Evolutionary conservation across 176 grass and related monocot genomes (phyloP).

Genomic region (Ananas comosus): DNA sequence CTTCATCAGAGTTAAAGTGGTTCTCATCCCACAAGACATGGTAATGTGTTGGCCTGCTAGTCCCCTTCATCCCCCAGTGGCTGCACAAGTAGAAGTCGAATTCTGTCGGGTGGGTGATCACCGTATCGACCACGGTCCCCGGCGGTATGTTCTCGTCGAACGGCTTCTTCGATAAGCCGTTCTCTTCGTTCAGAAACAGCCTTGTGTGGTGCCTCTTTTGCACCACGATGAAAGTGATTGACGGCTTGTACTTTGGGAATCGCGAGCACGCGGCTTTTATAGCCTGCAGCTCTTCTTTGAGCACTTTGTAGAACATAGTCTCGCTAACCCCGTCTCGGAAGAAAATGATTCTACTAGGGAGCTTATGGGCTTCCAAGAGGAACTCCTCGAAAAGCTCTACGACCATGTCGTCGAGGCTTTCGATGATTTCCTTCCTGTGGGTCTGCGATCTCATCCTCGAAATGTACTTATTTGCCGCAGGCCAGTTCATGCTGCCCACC

Average conservation of each 20-base stretch:
- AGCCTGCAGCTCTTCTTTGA: constrained; percentile 79
- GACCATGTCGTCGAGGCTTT: constrained; percentile 59
- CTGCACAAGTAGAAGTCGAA: constrained; percentile 93
- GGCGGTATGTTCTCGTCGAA: constrained; percentile 82
- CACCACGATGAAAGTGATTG: constrained; percentile 68
- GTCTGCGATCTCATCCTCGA: constrained; percentile 92
- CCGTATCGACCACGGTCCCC: constrained; percentile 76
- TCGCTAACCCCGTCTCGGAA: constrained; percentile 91
- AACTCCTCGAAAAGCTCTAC: constrained; percentile 79
- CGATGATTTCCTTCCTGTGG: constrained; percentile 90
- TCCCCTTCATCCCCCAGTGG: constrained; percentile 89
- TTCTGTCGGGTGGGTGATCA: constrained; percentile 89
- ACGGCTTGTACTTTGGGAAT: constrained; percentile 54
- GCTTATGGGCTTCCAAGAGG: constrained; percentile 40
- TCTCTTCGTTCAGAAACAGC: constrained; percentile 52
- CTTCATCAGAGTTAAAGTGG: constrained; percentile 68
- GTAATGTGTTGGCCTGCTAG: constrained; percentile 81
- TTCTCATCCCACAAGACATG: constrained; percentile 81
- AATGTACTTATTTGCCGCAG: constrained; percentile 78
- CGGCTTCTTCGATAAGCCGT: constrained; percentile 20
- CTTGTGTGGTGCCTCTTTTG: constrained; percentile 96
- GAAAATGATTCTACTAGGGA: constrained; percentile 82
- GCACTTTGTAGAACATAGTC: constrained; percentile 78
- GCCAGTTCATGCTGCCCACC: constrained; percentile 92
- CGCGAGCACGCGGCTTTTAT: constrained; percentile 37